Conservation (phyloP, 2,329 filamentous ascomycete genomes). For the Ambrosiella beaveri region DNA sequence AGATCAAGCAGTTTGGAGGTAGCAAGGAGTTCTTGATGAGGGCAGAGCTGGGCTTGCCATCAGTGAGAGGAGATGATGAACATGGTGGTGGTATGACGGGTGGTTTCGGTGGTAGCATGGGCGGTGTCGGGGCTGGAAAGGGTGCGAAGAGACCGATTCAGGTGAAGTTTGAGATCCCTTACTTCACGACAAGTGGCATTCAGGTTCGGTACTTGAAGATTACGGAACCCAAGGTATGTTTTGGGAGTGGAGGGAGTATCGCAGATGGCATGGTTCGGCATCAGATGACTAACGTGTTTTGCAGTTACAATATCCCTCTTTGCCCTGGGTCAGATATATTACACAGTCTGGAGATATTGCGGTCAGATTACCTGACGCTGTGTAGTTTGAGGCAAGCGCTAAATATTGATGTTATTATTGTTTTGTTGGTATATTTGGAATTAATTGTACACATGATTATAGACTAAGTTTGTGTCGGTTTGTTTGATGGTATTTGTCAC, state of each 20-base stretch:
- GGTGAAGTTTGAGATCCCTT: slow-evolving; percentile 99
- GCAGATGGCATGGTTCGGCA: neutral
- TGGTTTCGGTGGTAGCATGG: slow-evolving; percentile 93
- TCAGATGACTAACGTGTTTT: slow-evolving; percentile 5
- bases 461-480: too few species aligned
- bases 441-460: too few species aligned
- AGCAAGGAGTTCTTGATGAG: slow-evolving; percentile 98
- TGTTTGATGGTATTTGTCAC: too few species aligned
- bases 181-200: slow-evolving; percentile 98
- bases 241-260: neutral
- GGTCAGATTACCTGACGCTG: slow-evolving; percentile 79
- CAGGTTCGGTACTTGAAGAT: slow-evolving; percentile 98
- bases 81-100: slow-evolving; percentile 95
- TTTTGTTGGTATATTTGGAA: neutral
- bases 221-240: slow-evolving; percentile 87
- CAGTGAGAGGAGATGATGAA: slow-evolving; percentile 87
- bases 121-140: slow-evolving; percentile 64
- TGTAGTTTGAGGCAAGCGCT: slow-evolving; percentile 28
- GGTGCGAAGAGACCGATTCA: slow-evolving; percentile 86
- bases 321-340: slow-evolving; percentile 97
- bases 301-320: slow-evolving; percentile 89
- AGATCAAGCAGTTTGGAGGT: slow-evolving; percentile 99
- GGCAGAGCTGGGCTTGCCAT: slow-evolving; percentile 83
- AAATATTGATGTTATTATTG: neutral
- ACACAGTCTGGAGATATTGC: slow-evolving; percentile 96